Percentiles rank a stretch among this genome's conserved stretches.
Conservation (phyloP, 768 basidiomycete genomes). For the Heimioporus sp. region DNA sequence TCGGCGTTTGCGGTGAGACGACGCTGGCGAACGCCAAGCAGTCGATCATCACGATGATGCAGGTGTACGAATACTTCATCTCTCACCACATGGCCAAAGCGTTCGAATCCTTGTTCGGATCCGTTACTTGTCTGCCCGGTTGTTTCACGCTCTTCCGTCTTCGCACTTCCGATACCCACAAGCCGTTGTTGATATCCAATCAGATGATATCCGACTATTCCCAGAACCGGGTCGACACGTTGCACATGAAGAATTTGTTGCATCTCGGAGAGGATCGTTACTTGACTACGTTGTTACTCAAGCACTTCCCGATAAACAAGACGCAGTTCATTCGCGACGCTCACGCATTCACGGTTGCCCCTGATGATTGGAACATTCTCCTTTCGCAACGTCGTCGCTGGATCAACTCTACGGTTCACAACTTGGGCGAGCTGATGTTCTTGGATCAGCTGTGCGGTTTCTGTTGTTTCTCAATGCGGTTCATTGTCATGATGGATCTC, state of each 20-base stretch:
- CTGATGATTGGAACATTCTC: conserved; percentile 92
- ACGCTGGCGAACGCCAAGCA: conserved; percentile 90
- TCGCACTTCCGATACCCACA: conserved; percentile 91
- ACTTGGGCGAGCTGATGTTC: conserved; percentile 90
- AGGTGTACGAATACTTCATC: conserved; percentile 99
- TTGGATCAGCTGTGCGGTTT: conserved; percentile 91
- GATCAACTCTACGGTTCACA: conserved; percentile 99
- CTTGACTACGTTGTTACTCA: conserved; percentile 90
- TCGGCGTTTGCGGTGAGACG: conserved; percentile 96
- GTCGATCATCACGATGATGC: conserved; percentile 97
- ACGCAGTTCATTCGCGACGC: conserved; percentile 96
- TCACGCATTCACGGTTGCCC: conserved; percentile 91
- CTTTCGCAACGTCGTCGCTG: conserved; percentile 97
- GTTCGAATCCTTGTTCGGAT: conserved; percentile 95
- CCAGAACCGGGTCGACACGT: conserved; percentile 93
- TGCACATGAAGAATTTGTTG: conserved; percentile 98
- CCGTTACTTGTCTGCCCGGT: conserved; percentile 97
- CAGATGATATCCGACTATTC: conserved; percentile 90
- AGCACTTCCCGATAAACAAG: conserved; percentile 93
- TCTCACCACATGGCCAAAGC: conserved; percentile 99
- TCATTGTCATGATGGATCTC: conserved; percentile 95
- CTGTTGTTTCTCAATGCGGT: conserved; percentile 99
- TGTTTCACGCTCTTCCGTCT: conserved; percentile 98
- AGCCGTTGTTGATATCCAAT: conserved; percentile 91
- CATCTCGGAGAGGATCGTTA: conserved; percentile 99